These are phyloP conservation scores for Giardia duodenalis DNA, from an alignment of 208 protist species.

Conservation along the genomic window DNA sequence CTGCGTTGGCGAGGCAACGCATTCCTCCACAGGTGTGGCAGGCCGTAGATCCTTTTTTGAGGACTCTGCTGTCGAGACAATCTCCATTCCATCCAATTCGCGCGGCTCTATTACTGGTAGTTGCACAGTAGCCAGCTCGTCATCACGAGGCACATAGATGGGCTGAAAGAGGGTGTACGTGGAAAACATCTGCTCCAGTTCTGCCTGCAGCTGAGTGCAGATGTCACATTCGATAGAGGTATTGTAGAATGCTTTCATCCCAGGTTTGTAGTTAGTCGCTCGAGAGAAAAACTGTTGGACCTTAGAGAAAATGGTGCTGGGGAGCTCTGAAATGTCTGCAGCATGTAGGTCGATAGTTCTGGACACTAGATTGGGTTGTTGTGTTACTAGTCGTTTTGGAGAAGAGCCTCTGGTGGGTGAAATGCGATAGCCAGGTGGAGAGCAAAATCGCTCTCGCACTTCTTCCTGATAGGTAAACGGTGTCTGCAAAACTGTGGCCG, in stretches of 20 bases:
- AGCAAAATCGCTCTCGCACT: too few relatives aligned
- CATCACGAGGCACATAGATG: neutral
- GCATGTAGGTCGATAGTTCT: neutral
- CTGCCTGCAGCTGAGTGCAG: neutral
- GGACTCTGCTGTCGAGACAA: too few relatives aligned
- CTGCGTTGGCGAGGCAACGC: neutral
- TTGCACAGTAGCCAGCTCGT: too few relatives aligned
- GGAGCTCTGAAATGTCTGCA: neutral
- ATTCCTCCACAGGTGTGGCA: too few relatives aligned
- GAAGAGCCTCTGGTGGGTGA: neutral
- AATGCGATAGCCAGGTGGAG: too few relatives aligned
- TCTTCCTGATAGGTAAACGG: neutral
- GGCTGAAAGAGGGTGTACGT: neutral
- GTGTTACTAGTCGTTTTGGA: neutral
- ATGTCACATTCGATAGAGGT: neutral
- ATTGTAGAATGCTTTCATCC: neutral
- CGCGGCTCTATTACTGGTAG: too few relatives aligned
- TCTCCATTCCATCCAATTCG: neutral
- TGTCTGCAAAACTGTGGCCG: neutral
- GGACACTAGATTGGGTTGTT: neutral
- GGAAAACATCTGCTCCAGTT: neutral
- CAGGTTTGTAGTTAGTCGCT: neutral
- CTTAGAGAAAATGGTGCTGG: neutral
- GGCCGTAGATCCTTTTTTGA: too few relatives aligned
- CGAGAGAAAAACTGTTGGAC: neutral